Percentiles rank a stretch among this genome's conserved stretches.
Conservation (phyloP, 1,139 yeast species). For the Geotrichum reessii region DNA sequence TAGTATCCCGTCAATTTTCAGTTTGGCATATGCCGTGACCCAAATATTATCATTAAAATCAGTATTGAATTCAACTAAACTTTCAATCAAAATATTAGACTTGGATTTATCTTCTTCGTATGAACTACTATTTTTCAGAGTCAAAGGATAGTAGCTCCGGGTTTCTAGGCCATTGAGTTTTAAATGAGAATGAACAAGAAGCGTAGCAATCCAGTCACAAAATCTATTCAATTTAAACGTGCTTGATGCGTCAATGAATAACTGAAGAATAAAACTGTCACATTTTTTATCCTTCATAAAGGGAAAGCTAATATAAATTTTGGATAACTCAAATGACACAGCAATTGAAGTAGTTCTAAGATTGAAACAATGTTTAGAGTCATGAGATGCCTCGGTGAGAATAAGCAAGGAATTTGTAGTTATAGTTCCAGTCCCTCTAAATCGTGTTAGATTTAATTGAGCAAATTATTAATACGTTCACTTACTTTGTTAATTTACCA, state of each 20-base stretch:
- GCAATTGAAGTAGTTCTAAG: slow-evolving; percentile 1
- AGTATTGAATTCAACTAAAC: background rate
- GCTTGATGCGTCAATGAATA: background rate
- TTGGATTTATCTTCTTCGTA: background rate
- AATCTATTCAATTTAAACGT: background rate
- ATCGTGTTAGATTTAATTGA: background rate
- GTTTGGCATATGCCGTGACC: slow-evolving; percentile 5
- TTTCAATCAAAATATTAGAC: background rate
- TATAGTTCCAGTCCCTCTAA: slow-evolving; percentile 8
- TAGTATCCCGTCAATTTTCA: slow-evolving; percentile 5
- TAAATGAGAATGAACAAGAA: slow-evolving; percentile 15
- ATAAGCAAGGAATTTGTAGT: slow-evolving; percentile 3
- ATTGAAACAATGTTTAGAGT: slow-evolving; percentile 6
- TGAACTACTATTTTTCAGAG: background rate
- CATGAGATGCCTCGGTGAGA: slow-evolving; percentile 9
- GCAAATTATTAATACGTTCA: background rate
- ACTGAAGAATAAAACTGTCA: background rate
- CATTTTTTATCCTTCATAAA: background rate
- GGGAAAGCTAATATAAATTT: background rate
- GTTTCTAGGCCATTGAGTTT: slow-evolving; percentile 9
- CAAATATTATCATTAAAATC: background rate
- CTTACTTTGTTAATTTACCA: slow-evolving; percentile 10
- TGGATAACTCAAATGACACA: background rate
- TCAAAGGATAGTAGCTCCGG: slow-evolving; percentile 8
- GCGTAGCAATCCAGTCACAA: slow-evolving; percentile 9